Base-by-base conservation (phyloP, 2,329 filamentous ascomycete genomes). In the Diplodia intermedia region DNA sequence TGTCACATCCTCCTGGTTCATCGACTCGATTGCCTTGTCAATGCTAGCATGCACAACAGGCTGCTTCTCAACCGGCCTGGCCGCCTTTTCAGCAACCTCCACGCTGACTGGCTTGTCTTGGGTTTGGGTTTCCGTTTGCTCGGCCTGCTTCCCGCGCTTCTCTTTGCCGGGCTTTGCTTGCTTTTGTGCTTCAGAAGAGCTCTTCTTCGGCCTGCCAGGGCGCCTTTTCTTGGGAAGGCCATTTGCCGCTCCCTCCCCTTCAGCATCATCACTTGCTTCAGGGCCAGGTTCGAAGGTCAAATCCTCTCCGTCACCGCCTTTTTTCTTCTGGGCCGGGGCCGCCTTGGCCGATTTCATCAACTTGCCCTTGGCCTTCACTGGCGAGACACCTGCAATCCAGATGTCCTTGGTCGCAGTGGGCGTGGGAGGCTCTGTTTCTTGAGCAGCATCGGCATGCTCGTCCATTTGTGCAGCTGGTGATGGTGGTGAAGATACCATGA, bases 271-370 rank as follows among this genome's bases (percentile, higher is more conserved):
- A 20, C 50, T 53, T 8, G n/a, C 53, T 11, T 57, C 53, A 23
- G 65, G n/a, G 18, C 12, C 53, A 8, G 53, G 55, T 15, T 61
- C 29, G 63, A 33, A 57, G 47, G 73, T 71, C 23, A 63, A 60
- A 57, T 79, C 75, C 8, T 76, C 76, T 36, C 75, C 72, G 49
- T 70, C 67, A 31, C 69, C 71, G 38, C 72, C 72, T 72, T 81
- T 82, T 69, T 79, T 77, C 73, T 81, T 82, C 71, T 80, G 81
- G 6, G 74, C 69, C 43, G 78, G 40, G 4, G 61, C 66, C 9
- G 68, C 38, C 69, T 72, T 76, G 65, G 71, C 74, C 9, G 62
- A 49, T 69, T 72, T 76, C 54, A 69, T 75, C 11, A 63, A 66
- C 47, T 66, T 67, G 33, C 74, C 74, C 52, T 71, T 72, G 47